Conservation (phyloP, 2,329 filamentous ascomycete genomes). For the Neofusicoccum umdonicola region DNA sequence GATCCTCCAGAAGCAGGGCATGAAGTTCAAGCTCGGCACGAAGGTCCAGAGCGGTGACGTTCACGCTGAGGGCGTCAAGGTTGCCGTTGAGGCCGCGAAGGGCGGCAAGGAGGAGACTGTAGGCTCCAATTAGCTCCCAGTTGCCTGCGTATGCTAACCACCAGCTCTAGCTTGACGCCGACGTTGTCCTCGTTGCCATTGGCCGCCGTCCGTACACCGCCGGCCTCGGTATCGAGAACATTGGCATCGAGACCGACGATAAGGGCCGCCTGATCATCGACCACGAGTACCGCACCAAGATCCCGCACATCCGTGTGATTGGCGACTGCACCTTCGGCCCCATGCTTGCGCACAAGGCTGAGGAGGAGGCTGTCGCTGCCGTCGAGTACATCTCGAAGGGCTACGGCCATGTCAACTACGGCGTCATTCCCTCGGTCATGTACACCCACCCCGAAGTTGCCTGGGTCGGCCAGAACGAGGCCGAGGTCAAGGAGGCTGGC, state of each 20-base stretch:
- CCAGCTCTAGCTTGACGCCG: conserved; percentile 71
- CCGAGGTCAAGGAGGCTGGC: conserved; percentile 85
- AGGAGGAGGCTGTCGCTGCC: conserved; percentile 93
- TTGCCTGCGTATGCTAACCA: conserved; percentile 20
- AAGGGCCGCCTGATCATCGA: conserved; percentile 94
- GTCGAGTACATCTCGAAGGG: conserved; percentile 98
- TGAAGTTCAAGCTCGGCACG: conserved; percentile 97
- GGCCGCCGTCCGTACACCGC: conserved; percentile 92
- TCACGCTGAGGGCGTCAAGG: conserved; percentile 71
- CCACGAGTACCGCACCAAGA: conserved; percentile 97
- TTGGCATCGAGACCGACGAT: conserved; percentile 88
- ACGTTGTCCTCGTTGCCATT: conserved; percentile 95
- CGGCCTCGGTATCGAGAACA: conserved; percentile 89
- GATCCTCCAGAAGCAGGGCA: conserved; percentile 90
- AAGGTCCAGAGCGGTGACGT: conserved; percentile 88
- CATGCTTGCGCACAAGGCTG: conserved; percentile 99
- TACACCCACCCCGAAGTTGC: conserved; percentile 98
- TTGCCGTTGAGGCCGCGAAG: conserved; percentile 88
- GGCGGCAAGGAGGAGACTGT: conserved; percentile 92
- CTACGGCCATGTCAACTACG: conserved; percentile 98
- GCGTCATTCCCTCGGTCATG: conserved; percentile 96
- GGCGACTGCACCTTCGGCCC: conserved; percentile 96
- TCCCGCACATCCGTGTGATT: conserved; percentile 93
- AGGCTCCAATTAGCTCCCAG: conserved; percentile 28
- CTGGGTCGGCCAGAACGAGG: conserved; percentile 97